Base-by-base conservation (phyloP, 2,329 filamentous ascomycete genomes). In the Pleoardoris graminearum region DNA sequence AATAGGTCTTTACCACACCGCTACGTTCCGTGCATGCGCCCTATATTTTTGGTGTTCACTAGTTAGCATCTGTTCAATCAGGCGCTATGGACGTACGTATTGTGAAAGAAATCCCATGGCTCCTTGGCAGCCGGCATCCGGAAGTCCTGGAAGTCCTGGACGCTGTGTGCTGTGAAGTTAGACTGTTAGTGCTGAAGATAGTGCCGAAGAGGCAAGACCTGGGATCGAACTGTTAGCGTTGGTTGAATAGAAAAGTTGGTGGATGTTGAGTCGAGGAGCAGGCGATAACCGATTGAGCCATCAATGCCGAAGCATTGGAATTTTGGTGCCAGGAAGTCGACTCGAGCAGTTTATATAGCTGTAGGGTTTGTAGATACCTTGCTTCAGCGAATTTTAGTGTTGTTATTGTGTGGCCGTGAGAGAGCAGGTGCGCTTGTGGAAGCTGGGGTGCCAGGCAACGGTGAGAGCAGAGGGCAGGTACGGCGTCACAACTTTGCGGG, bases 171-270 rank as follows among this genome's bases (percentile, higher is more conserved):
- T 29, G 25, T 29, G 39, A 21, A 32, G 25, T 29, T 29, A 43
- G 39, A 22, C n/a, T 27, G 43, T 46, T 17, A 45, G 42, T 36
- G 21, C 41, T n/a, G n/a, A n/a, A n/a, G n/a, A n/a, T n/a, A n/a
- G n/a, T n/a, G n/a, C 16, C 10, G 25, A 22, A 19, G 16, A 19
- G 30, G 14, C 4, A 3, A 7, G 32, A 14, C 33, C 44, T 47
- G 33, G 44, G 29, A 22, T 47, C 44, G 44, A 38, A 47, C 33
- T n/a, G 23, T 38, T 4, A 47, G 44, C 44, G 22, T 37, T 11
- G 23, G 32, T 36, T 22, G n/a, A 22, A 1, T 6, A 5, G 21
- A 22, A 25, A 19, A 22, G 29, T 11, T 8, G 29, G 22, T 5
- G n/a, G n/a, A n/a, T 35, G 3, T 17, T 7, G 43, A 36, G 43